Conservation (phyloP, 2,329 filamentous ascomycete genomes). For the Stachybotrys chlorohalonatus region DNA sequence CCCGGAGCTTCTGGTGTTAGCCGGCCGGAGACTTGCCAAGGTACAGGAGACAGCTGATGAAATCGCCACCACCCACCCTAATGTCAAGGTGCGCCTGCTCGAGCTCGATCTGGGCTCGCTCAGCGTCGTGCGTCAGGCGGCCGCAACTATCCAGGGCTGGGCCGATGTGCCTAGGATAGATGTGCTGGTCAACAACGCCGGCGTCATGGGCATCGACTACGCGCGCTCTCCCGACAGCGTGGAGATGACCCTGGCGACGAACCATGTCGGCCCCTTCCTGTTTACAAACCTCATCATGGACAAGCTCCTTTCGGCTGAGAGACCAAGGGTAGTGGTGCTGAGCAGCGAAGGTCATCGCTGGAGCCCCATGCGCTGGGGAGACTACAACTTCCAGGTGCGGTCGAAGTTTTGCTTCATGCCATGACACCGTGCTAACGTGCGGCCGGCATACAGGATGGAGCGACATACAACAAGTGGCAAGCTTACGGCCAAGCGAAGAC, state of each 20-base stretch:
- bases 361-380: conserved; percentile 21
- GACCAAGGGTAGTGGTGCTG: conserved; percentile 30
- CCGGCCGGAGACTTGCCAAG: conserved; percentile 32
- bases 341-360: conserved; percentile 21
- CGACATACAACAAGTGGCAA: conserved; percentile 18
- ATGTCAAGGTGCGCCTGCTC: conserved; percentile 20
- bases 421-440: not conserved
- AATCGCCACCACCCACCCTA: conserved; percentile 20
- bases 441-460: conserved; percentile 15
- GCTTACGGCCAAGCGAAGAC: conserved; percentile 29
- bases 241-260: conserved; percentile 33
- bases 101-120: conserved; percentile 30
- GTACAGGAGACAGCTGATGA: conserved; percentile 24
- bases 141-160: conserved; percentile 22
- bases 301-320: conserved; percentile 25
- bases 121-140: conserved; percentile 27
- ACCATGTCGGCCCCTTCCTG: conserved; percentile 37
- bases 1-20: conserved; percentile 34
- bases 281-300: conserved; percentile 34
- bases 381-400: conserved; percentile 20
- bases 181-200: conserved; percentile 33
- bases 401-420: too few relatives aligned
- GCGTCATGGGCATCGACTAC: conserved; percentile 27
- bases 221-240: conserved; percentile 24
- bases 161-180: conserved; percentile 24